Evolutionary conservation across 169 alveolate species (phyloP).

Genomic region (Plasmodium reichenowi): DNA sequence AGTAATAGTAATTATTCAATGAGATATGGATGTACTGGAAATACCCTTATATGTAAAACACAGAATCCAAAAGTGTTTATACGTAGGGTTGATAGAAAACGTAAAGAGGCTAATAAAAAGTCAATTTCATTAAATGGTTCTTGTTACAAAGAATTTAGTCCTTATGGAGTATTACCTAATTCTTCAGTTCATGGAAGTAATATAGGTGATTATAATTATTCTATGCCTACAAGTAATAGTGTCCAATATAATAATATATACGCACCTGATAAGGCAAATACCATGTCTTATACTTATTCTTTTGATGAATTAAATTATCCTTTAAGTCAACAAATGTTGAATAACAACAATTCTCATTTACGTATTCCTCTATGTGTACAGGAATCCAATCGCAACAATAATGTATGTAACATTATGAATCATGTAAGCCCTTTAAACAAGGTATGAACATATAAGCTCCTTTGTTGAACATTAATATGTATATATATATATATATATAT

Average conservation of each 20-base stretch:
- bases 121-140: constrained; percentile 22
- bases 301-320: constrained; percentile 50
- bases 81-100: constrained; percentile 63
- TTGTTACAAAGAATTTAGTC: constrained; percentile 27
- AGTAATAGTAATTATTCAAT: constrained; percentile 24
- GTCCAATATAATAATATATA: constrained; percentile 20
- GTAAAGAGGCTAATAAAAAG: constrained; percentile 40
- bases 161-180: constrained; percentile 24
- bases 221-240: constrained; percentile 17
- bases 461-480: too few relatives aligned
- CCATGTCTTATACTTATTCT: constrained; percentile 21
- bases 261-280: constrained; percentile 8
- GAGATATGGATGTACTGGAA: constrained; percentile 31
- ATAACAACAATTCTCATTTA: constrained; percentile 15
- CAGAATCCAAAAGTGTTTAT: constrained; percentile 42
- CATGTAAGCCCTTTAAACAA: constrained; percentile 14
- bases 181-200: constrained; percentile 40
- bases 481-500: too few relatives aligned
- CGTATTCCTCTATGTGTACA: constrained; percentile 41
- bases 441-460: not conserved
- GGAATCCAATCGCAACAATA: constrained; percentile 11
- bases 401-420: not conserved
- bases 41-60: constrained; percentile 36
- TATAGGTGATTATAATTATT: constrained; percentile 27
- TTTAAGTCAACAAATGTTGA: constrained; percentile 16